Percentiles rank a stretch among this genome's conserved stretches.
These are phyloP conservation scores for Saturnispora galanensis DNA, from an alignment of 805 yeast species.

Conservation along the genomic window DNA sequence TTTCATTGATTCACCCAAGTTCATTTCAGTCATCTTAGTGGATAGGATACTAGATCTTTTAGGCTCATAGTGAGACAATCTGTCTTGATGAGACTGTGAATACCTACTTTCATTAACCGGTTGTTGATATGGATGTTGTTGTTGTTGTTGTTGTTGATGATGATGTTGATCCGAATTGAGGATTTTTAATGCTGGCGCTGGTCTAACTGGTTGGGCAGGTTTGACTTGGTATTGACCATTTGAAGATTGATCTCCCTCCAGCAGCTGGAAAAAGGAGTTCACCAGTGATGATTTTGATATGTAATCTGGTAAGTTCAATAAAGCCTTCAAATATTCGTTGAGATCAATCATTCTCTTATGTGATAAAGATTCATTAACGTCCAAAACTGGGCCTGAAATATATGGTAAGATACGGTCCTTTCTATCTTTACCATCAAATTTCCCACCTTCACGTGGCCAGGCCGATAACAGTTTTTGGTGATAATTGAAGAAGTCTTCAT, in stretches of 20 bases:
- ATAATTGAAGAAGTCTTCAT: constrained; percentile 92
- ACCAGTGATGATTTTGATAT: constrained; percentile 65
- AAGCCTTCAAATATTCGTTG: constrained; percentile 40
- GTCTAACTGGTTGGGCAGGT: constrained; percentile 22
- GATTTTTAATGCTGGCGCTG: constrained; percentile 24
- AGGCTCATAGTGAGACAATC: constrained; percentile 41
- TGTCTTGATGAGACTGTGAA: constrained; percentile 40
- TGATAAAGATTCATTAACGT: constrained; percentile 66
- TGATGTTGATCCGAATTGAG: constrained; percentile 15
- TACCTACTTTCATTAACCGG: constrained; percentile 37
- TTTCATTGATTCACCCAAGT: constrained; percentile 6
- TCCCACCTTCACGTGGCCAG: constrained; percentile 90
- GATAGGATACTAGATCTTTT: constrained; percentile 12
- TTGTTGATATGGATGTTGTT: constrained; percentile 7
- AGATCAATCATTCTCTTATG: constrained; percentile 45
- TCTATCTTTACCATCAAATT: constrained; percentile 59
- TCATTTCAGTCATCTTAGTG: constrained; percentile 19
- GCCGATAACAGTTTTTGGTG: constrained; percentile 74
- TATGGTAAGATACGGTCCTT: constrained; percentile 79
- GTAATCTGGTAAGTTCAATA: constrained; percentile 65
- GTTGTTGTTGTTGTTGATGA: neutral
- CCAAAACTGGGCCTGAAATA: constrained; percentile 92
- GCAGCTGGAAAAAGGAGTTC: constrained; percentile 56
- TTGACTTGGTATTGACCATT: constrained; percentile 12
- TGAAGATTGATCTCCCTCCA: constrained; percentile 52